These are phyloP conservation scores for Beauveria rudraprayagi DNA, from an alignment of 2,329 filamentous ascomycete species.

Conservation along the genomic window DNA sequence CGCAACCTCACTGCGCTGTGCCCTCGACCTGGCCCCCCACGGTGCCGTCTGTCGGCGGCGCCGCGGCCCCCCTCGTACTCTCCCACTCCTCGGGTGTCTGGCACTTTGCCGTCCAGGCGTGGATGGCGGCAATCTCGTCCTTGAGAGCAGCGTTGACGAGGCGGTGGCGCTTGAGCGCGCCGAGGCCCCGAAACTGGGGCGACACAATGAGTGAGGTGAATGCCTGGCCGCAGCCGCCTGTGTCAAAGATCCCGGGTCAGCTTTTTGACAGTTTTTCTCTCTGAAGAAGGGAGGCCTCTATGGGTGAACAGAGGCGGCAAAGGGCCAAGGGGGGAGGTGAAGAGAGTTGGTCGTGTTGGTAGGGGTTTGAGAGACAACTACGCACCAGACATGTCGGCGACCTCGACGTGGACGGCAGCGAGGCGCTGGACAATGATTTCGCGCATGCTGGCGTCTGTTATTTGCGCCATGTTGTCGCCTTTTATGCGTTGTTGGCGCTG, in stretches of 20 bases:
- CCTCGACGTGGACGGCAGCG: slow-evolving; percentile 70
- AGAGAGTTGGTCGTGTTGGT: background rate
- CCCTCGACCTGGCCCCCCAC: slow-evolving; percentile 34
- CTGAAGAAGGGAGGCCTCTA: background rate
- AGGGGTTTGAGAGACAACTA: slow-evolving; percentile 4
- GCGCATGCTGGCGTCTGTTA: slow-evolving; percentile 67
- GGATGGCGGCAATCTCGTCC: slow-evolving; percentile 81
- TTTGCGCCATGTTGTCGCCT: slow-evolving; percentile 39
- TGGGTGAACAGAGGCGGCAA: background rate
- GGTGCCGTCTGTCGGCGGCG: slow-evolving; percentile 36
- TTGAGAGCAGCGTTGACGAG: slow-evolving; percentile 78
- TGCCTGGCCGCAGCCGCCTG: slow-evolving; percentile 54
- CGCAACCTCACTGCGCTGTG: slow-evolving; percentile 15
- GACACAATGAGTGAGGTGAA: slow-evolving; percentile 56
- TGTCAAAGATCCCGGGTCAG: background rate
- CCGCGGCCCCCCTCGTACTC: slow-evolving; percentile 42
- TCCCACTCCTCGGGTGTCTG: slow-evolving; percentile 87
- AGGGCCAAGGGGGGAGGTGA: no score
- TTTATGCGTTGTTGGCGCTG: no score
- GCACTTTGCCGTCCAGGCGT: slow-evolving; percentile 93
- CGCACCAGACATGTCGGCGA: slow-evolving; percentile 86
- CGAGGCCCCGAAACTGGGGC: slow-evolving; percentile 61
- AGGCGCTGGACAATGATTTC: slow-evolving; percentile 62
- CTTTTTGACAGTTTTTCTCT: background rate
- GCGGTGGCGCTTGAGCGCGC: slow-evolving; percentile 74